These are phyloP conservation scores for Elaphomyces granulatus DNA, from an alignment of 495 filamentous ascomycete species.

Conservation along the genomic window DNA sequence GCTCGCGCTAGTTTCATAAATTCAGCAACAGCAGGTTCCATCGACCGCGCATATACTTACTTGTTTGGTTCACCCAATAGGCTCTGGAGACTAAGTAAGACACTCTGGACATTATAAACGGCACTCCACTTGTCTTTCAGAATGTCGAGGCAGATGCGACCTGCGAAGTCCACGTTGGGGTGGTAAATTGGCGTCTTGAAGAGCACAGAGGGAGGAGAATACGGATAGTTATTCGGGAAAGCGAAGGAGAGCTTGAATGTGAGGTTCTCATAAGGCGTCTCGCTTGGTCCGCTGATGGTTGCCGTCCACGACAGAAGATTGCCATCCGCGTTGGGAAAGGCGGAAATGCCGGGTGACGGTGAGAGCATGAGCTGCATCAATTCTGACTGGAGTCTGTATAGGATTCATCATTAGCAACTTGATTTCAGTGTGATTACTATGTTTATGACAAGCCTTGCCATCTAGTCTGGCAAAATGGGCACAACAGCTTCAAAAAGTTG, in stretches of 20 bases:
- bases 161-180: conserved; percentile 86
- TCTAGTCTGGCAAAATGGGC: too few species aligned
- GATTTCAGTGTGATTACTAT: too few species aligned
- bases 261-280: conserved; percentile 78
- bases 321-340: conserved; percentile 80
- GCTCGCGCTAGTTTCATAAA: conserved; percentile 81
- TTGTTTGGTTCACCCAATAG: conserved; percentile 96
- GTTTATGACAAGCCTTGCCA: too few species aligned
- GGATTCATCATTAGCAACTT: not conserved
- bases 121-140: conserved; percentile 97
- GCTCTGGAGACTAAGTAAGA: conserved; percentile 87
- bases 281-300: conserved; percentile 81
- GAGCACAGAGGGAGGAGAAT: conserved; percentile 79
- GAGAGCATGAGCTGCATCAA: conserved; percentile 97
- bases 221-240: conserved; percentile 88
- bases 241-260: conserved; percentile 88
- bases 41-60: conserved; percentile 34
- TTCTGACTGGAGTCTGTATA: conserved; percentile 75
- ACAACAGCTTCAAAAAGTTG: too few species aligned
- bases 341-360: conserved; percentile 81
- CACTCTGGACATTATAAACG: conserved; percentile 86
- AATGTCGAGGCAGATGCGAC: conserved; percentile 90
- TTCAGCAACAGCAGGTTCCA: not conserved
- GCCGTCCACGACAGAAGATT: conserved; percentile 87
- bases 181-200: conserved; percentile 93